Conservation (phyloP, 352 stramenopile species). For the Phytophthora palmivora region DNA sequence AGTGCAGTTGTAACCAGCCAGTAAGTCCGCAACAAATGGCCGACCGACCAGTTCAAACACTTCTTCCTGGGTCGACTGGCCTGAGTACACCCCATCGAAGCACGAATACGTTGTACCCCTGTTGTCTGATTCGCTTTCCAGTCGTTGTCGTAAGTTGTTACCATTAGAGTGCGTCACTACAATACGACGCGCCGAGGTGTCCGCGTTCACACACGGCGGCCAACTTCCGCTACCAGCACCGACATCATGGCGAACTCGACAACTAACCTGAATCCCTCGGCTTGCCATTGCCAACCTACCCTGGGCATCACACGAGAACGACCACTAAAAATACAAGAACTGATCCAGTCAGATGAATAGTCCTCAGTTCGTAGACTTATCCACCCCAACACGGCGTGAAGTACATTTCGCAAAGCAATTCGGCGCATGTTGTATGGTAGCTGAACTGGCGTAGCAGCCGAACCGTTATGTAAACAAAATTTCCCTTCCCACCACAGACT, state of each 20-base stretch:
- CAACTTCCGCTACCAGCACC: background rate
- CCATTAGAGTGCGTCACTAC: conserved; percentile 13
- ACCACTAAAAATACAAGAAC: no score
- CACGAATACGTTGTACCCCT: conserved; percentile 25
- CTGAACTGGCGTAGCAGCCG: no score
- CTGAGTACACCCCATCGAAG: conserved; percentile 63
- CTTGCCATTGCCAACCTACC: conserved; percentile 38
- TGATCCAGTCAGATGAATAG: no score
- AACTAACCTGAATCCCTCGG: conserved; percentile 68
- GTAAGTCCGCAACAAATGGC: conserved; percentile 59
- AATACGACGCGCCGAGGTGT: conserved; percentile 5
- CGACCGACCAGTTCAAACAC: conserved; percentile 55
- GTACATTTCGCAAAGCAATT: no score
- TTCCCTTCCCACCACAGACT: no score
- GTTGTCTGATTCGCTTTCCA: background rate
- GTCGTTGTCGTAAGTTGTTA: no score
- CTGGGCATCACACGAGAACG: no score
- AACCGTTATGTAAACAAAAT: conserved; percentile 14
- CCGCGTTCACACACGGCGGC: conserved; percentile 19
- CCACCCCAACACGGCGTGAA: no score
- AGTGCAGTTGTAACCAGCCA: conserved; percentile 75
- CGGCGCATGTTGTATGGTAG: no score
- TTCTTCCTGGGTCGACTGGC: conserved; percentile 38
- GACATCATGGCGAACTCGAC: conserved; percentile 48
- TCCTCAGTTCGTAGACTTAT: no score